Conservation (phyloP, 345 rosid species). For the Noccaea caerulescens region DNA sequence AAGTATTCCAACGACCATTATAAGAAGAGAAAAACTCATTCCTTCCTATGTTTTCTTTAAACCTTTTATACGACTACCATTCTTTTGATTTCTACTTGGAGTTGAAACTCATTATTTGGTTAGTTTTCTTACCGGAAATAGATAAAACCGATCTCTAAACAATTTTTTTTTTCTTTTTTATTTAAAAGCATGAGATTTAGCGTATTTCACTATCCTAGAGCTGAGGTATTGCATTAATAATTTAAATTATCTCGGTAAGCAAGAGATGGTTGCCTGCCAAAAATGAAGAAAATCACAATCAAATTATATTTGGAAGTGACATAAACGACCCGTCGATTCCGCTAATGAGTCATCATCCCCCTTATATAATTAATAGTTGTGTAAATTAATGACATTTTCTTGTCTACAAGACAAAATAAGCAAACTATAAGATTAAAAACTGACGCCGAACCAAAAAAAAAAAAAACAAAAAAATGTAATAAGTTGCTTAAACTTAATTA, state of each 20-base stretch:
- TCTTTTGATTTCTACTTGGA: background rate
- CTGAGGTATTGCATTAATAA: conserved; percentile 24
- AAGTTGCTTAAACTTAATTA: no score
- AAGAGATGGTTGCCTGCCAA: conserved; percentile 31
- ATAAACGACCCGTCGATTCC: conserved; percentile 2
- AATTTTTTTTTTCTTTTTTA: background rate
- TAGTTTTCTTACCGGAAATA: conserved; percentile 15
- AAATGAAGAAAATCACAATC: conserved; percentile 9
- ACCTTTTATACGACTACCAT: background rate
- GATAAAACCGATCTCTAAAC: conserved; percentile 11
- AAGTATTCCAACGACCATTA: no score
- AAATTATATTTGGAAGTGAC: background rate
- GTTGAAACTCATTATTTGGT: background rate
- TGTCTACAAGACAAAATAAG: background rate
- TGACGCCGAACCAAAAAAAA: background rate
- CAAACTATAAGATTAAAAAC: conserved; percentile 1
- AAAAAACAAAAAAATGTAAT: background rate
- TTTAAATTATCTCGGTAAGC: conserved; percentile 22
- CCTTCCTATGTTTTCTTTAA: no score
- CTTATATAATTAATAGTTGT: background rate
- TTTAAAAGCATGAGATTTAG: background rate
- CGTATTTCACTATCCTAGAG: conserved; percentile 6
- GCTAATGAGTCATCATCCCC: conserved; percentile 23
- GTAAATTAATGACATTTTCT: conserved; percentile 31
- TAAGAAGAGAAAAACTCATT: no score